These are phyloP conservation scores for Craterostigma plantagineum DNA, from an alignment of 257 asterid species.

Conservation along the genomic window DNA sequence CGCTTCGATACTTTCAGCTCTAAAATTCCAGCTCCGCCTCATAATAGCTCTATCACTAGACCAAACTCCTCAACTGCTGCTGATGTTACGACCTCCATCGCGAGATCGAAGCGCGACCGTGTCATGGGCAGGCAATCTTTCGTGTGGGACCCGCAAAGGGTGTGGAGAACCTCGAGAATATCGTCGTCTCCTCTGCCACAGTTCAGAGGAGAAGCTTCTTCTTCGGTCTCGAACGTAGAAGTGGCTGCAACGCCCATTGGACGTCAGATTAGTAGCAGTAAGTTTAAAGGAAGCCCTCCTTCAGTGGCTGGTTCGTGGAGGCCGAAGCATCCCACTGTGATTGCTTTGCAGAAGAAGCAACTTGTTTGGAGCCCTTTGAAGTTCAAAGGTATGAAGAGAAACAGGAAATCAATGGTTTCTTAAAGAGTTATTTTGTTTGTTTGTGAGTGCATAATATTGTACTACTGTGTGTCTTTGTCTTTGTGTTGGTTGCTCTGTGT, in stretches of 20 bases:
- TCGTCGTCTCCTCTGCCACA: constrained; percentile 51
- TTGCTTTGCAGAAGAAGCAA: constrained; percentile 43
- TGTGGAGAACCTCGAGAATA: constrained; percentile 47
- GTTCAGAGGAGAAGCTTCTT: constrained; percentile 14
- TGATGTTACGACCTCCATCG: too few relatives aligned
- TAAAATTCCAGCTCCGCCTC: constrained; percentile 2
- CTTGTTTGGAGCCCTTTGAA: constrained; percentile 52
- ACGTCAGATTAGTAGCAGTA: constrained; percentile 20
- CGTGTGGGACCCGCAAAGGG: constrained; percentile 69
- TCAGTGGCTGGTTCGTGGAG: constrained; percentile 27
- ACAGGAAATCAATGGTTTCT: constrained; percentile 17
- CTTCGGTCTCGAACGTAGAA: background rate
- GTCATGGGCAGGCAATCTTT: constrained; percentile 49
- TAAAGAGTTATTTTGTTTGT: background rate
- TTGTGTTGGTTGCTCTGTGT: too few relatives aligned
- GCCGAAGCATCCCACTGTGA: constrained; percentile 47
- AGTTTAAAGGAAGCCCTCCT: constrained; percentile 40
- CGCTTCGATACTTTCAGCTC: constrained; percentile 35
- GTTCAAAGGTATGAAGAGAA: constrained; percentile 22
- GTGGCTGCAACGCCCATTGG: constrained; percentile 32
- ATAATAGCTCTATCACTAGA: too few relatives aligned
- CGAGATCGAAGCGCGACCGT: constrained; percentile 23
- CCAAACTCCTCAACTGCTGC: too few relatives aligned
- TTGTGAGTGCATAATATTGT: too few relatives aligned
- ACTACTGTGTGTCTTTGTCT: too few relatives aligned